Percentiles rank a stretch among this genome's conserved stretches.
These are phyloP conservation scores for Leucaena leucocephala DNA, from an alignment of 306 rosid species.

Conservation along the genomic window DNA sequence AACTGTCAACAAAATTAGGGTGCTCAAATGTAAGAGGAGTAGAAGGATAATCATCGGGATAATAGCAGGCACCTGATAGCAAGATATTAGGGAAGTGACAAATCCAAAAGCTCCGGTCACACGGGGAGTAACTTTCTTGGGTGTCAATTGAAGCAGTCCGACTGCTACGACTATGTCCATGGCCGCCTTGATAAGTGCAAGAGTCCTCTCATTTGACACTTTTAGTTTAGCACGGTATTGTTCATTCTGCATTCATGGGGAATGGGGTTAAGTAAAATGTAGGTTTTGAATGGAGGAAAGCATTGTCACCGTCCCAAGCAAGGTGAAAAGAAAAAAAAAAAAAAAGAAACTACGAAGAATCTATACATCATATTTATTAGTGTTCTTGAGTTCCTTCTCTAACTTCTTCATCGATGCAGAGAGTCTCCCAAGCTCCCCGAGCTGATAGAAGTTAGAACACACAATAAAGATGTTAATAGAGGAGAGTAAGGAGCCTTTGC, in stretches of 20 bases:
- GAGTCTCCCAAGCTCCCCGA: constrained; percentile 26
- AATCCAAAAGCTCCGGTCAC: constrained; percentile 92
- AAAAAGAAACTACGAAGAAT: constrained; percentile 1
- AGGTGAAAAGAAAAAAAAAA: constrained; percentile 2
- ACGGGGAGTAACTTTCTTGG: constrained; percentile 81
- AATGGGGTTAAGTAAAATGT: constrained; percentile 2
- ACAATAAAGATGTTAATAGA: constrained; percentile 21
- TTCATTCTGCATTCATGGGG: constrained; percentile 60
- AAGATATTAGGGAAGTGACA: constrained; percentile 57
- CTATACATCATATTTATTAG: constrained; percentile 65
- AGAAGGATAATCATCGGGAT: not conserved
- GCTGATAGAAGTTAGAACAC: constrained; percentile 48
- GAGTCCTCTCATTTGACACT: constrained; percentile 75
- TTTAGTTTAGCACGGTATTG: constrained; percentile 67
- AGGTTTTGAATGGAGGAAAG: not conserved
- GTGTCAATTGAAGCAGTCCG: constrained; percentile 90
- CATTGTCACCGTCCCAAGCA: not conserved
- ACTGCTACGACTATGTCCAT: constrained; percentile 80
- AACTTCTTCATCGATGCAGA: too few relatives aligned
- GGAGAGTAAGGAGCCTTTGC: not conserved
- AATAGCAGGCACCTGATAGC: constrained; percentile 52
- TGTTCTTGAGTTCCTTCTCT: constrained; percentile 40
- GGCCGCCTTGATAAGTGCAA: constrained; percentile 75
- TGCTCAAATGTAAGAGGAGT: too few relatives aligned
- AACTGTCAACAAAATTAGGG: too few relatives aligned